Conservation (phyloP, 192 early-diverging fungal species). For the Chytriomyces sp. region DNA sequence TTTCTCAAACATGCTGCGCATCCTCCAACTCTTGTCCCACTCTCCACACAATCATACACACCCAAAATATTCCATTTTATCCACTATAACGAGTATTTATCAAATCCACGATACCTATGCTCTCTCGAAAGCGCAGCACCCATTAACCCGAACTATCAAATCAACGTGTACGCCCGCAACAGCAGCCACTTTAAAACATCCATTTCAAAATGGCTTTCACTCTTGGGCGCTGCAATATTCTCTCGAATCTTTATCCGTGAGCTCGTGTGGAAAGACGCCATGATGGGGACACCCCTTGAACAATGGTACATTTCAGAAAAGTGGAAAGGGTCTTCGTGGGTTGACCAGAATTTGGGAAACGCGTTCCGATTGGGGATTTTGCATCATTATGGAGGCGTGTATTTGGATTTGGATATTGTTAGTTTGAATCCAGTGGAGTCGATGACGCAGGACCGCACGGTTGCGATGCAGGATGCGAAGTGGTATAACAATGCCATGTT, state of each 20-base stretch:
- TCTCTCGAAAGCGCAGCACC: constrained; percentile 40
- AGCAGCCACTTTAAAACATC: constrained; percentile 22
- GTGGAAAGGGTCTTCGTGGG: constrained; percentile 28
- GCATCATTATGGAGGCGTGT: constrained; percentile 38
- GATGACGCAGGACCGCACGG: constrained; percentile 7
- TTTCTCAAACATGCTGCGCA: background rate
- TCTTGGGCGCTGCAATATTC: background rate
- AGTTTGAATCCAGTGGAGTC: constrained; percentile 34
- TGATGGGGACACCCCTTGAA: constrained; percentile 39
- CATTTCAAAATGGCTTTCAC: constrained; percentile 16
- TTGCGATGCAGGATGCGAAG: constrained; percentile 32
- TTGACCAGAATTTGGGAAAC: constrained; percentile 47
- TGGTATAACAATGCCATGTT: constrained; percentile 44
- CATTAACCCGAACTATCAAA: constrained; percentile 34
- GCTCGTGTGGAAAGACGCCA: constrained; percentile 24
- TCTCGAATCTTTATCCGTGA: background rate
- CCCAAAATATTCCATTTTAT: constrained; percentile 39
- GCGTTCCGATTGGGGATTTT: constrained; percentile 37
- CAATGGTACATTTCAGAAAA: constrained; percentile 26
- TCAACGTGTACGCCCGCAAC: constrained; percentile 34
- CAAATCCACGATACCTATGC: constrained; percentile 38
- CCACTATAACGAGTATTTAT: constrained; percentile 39
- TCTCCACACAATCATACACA: background rate
- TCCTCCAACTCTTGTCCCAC: background rate
- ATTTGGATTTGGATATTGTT: constrained; percentile 48